Conservation (phyloP, 345 rosid genomes). For the Streptanthus diversifolius region DNA sequence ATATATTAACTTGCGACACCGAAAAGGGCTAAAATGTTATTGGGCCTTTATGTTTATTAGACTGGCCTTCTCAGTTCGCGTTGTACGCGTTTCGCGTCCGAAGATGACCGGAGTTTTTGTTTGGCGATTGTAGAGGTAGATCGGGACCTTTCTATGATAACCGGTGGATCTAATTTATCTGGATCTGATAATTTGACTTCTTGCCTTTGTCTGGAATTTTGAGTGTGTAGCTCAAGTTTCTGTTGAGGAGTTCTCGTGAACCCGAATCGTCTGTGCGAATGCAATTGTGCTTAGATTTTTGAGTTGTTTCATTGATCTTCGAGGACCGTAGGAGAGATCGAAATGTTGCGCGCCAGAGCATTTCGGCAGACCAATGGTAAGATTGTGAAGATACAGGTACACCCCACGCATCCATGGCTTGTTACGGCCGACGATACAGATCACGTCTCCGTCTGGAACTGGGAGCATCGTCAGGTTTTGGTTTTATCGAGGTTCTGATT, state of each 20-base stretch:
- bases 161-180: conserved; percentile 21
- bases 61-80: conserved; percentile 12
- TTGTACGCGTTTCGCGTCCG: conserved; percentile 1
- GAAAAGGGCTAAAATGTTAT: neutral
- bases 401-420: conserved; percentile 99
- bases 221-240: neutral
- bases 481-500: neutral
- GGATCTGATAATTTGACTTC: conserved; percentile 7
- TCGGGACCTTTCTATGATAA: neutral
- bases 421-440: conserved; percentile 95
- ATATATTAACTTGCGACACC: neutral
- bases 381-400: conserved; percentile 90
- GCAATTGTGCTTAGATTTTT: conserved; percentile 16
- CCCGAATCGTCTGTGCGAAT: conserved; percentile 12
- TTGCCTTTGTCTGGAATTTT: neutral
- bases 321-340: neutral
- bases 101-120: conserved; percentile 8
- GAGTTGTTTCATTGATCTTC: conserved; percentile 17
- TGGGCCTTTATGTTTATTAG: conserved; percentile 13
- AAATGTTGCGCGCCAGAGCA: conserved; percentile 88
- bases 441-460: conserved; percentile 97
- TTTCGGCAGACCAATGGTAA: conserved; percentile 76
- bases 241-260: neutral
- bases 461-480: conserved; percentile 96
- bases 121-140: conserved; percentile 20